Conservation (phyloP, 2,329 filamentous ascomycete species). For the Ophiosphaerella narmari region DNA sequence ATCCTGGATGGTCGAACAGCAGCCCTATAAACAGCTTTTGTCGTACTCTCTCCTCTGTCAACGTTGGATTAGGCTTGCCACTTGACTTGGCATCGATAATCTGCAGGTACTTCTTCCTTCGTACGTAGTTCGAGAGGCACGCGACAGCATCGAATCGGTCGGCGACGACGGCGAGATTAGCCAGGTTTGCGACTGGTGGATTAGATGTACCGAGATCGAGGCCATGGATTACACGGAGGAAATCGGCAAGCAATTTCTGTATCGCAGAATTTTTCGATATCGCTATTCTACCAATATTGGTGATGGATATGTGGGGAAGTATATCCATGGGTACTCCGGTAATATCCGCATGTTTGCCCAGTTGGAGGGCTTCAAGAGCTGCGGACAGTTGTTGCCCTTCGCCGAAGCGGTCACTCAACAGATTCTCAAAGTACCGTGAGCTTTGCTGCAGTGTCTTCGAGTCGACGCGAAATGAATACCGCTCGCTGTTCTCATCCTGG, state of each 20-base stretch:
- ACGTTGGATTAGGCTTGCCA: conserved; percentile 42
- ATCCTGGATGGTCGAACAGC: conserved; percentile 65
- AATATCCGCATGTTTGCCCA: conserved; percentile 53
- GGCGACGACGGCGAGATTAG: conserved; percentile 70
- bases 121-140: conserved; percentile 60
- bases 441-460: conserved; percentile 61
- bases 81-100: conserved; percentile 51
- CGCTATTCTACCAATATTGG: conserved; percentile 72
- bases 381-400: conserved; percentile 63
- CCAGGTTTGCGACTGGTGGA: conserved; percentile 64
- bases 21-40: conserved; percentile 72
- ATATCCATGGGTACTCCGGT: conserved; percentile 55
- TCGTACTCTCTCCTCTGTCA: conserved; percentile 68
- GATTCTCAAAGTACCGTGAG: conserved; percentile 72
- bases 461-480: conserved; percentile 66
- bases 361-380: conserved; percentile 56
- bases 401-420: conserved; percentile 68
- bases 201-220: conserved; percentile 49
- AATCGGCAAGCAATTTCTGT: conserved; percentile 67
- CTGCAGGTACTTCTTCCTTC: conserved; percentile 49
- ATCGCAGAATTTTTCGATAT: conserved; percentile 65
- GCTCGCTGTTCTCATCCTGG: conserved; percentile 63
- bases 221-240: conserved; percentile 69
- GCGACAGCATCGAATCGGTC: conserved; percentile 72
- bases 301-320: conserved; percentile 68